Percentiles rank a stretch among this genome's conserved stretches.
phyloP scores from a whole-genome alignment of 176 grass and related monocot genomes.

The Carex kokanica region DNA sequence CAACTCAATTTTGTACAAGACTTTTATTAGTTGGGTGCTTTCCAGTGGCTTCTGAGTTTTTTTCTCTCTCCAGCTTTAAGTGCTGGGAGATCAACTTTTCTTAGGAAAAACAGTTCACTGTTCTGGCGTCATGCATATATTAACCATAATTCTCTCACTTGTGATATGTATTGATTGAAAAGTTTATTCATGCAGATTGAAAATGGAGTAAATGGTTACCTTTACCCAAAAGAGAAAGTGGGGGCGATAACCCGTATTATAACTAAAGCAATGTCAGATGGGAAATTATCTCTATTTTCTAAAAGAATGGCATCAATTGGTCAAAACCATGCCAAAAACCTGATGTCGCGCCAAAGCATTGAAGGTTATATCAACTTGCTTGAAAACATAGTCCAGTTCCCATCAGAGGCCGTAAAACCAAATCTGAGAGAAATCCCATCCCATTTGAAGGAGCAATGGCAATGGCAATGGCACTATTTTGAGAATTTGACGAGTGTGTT shows the following conservation, averaged over 20 bases:
- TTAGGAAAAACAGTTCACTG: neutral
- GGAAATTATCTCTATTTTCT: conserved; percentile 57
- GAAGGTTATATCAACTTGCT: conserved; percentile 70
- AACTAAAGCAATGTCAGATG: conserved; percentile 50
- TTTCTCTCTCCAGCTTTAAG: neutral
- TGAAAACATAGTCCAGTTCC: conserved; percentile 68
- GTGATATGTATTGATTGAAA: conserved; percentile 24
- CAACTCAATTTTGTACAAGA: neutral
- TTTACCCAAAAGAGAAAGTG: conserved; percentile 65
- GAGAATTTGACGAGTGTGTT: conserved; percentile 46
- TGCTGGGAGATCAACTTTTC: neutral
- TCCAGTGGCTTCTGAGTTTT: neutral
- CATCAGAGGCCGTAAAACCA: conserved; percentile 54
- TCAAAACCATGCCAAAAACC: conserved; percentile 73
- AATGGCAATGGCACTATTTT: conserved; percentile 86
- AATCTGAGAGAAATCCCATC: conserved; percentile 59
- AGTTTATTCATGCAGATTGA: conserved; percentile 60
- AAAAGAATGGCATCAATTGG: conserved; percentile 65
- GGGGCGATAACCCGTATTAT: conserved; percentile 52
- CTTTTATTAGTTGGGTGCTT: neutral
- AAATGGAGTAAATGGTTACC: conserved; percentile 76
- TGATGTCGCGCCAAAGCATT: conserved; percentile 71
- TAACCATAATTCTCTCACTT: neutral
- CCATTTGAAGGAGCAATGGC: conserved; percentile 72
- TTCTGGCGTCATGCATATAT: neutral